Evolutionary conservation across 2,329 filamentous ascomycete species (phyloP).

Genomic region (Ceratocystis destructans): DNA sequence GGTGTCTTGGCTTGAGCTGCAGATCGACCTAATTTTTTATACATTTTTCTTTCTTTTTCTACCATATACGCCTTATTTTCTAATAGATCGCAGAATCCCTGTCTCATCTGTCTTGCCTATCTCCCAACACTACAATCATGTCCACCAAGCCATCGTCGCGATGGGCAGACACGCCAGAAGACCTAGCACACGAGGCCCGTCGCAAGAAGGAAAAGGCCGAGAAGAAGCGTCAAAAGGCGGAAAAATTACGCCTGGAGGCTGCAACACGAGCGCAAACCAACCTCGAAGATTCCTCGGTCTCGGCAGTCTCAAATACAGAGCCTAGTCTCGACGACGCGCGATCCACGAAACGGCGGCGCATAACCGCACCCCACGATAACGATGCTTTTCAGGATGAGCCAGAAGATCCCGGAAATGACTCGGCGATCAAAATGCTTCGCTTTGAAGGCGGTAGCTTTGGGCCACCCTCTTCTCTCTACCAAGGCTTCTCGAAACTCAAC

Average conservation of each 20-base stretch:
- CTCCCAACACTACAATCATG: conserved; percentile 31
- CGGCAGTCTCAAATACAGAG: conserved; percentile 18
- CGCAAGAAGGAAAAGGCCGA: conserved; percentile 21
- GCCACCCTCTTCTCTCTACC: conserved; percentile 55
- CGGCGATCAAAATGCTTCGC: conserved; percentile 46
- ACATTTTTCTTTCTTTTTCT: neutral
- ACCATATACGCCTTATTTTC: neutral
- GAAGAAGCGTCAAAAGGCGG: conserved; percentile 65
- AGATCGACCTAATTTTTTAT: neutral
- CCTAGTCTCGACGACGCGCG: conserved; percentile 28
- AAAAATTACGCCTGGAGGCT: conserved; percentile 71
- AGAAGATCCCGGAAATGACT: conserved; percentile 24
- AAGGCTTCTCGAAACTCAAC: conserved; percentile 84
- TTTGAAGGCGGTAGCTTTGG: conserved; percentile 58
- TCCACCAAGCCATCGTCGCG: conserved; percentile 54
- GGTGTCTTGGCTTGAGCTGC: neutral
- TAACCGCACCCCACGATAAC: conserved; percentile 34
- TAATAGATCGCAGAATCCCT: neutral
- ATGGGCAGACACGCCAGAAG: conserved; percentile 78
- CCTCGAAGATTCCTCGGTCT: conserved; percentile 23
- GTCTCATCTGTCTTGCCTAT: neutral
- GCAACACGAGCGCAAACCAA: conserved; percentile 35
- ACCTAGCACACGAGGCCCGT: conserved; percentile 58
- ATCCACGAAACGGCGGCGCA: conserved; percentile 48
- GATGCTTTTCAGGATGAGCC: conserved; percentile 16